Evolutionary conservation across 345 rosid genomes (phyloP).

Genomic region (Melaleuca alternifolia): DNA sequence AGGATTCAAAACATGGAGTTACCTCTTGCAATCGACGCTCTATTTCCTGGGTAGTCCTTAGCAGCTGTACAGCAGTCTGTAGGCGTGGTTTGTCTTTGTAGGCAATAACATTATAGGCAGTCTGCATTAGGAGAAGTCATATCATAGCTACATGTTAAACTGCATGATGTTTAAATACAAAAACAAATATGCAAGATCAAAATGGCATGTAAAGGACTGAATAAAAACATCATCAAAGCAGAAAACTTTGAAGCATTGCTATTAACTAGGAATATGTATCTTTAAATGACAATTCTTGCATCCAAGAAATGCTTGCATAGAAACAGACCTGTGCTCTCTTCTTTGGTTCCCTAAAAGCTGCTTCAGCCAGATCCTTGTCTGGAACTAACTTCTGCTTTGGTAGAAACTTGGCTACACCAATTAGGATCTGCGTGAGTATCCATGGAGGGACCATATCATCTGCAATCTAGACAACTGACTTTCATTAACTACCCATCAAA

Average conservation of each 20-base stretch:
- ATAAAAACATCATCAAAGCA: neutral
- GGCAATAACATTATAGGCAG: slow-evolving; percentile 57
- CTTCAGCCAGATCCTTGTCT: slow-evolving; percentile 74
- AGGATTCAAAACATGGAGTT: neutral
- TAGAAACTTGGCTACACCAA: slow-evolving; percentile 58
- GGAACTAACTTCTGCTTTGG: slow-evolving; percentile 87
- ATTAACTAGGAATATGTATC: neutral
- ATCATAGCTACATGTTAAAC: neutral
- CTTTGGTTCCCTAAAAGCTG: slow-evolving; percentile 52
- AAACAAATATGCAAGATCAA: neutral
- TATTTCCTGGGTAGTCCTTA: slow-evolving; percentile 59
- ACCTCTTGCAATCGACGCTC: slow-evolving; percentile 58
- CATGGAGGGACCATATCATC: slow-evolving; percentile 77
- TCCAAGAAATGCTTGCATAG: neutral
- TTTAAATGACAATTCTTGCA: neutral
- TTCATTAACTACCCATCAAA: neutral
- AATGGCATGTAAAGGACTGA: neutral
- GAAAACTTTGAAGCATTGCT: neutral
- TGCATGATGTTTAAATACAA: neutral
- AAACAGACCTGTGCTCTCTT: slow-evolving; percentile 53
- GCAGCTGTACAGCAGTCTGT: slow-evolving; percentile 71
- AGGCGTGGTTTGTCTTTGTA: slow-evolving; percentile 79
- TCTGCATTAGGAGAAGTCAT: slow-evolving; percentile 27
- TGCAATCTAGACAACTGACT: slow-evolving; percentile 45
- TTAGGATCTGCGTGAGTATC: slow-evolving; percentile 45